A percentile compares a stretch with the other conserved stretches of the same genome.
These are phyloP conservation scores for Akebia trifoliata DNA, from an alignment of 164 flowering plant genomes.

Conservation along the genomic window DNA sequence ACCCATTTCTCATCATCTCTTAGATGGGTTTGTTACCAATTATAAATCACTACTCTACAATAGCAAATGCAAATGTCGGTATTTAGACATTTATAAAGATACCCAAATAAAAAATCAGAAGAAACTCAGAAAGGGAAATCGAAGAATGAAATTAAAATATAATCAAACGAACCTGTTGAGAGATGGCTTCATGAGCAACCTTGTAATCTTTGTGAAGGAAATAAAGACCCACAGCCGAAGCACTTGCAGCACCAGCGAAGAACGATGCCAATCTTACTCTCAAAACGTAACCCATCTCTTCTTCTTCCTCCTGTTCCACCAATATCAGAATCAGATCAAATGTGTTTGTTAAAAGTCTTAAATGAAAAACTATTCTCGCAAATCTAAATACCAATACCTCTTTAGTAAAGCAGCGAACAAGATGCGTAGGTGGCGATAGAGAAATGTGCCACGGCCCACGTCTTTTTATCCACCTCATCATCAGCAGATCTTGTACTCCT, in stretches of 20 bases:
- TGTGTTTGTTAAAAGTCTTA: conserved; percentile 3
- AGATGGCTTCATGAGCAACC: conserved; percentile 56
- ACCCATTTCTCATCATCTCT: background rate
- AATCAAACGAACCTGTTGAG: conserved; percentile 43
- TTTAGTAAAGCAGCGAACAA: too few species aligned
- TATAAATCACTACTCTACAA: background rate
- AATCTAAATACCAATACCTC: too few species aligned
- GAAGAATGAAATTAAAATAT: background rate
- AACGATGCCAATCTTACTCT: conserved; percentile 77
- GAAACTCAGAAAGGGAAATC: background rate
- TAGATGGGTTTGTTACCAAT: background rate
- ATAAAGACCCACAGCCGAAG: conserved; percentile 58
- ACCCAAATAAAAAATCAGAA: background rate
- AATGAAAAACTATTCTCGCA: background rate
- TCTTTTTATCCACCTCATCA: too few species aligned
- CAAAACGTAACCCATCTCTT: conserved; percentile 62
- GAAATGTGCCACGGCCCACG: too few species aligned
- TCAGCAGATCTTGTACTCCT: too few species aligned
- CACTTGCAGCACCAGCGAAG: conserved; percentile 74
- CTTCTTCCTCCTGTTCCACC: background rate
- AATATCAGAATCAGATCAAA: background rate
- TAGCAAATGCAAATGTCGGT: background rate
- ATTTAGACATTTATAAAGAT: background rate
- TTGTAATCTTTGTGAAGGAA: conserved; percentile 73
- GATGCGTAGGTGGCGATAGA: too few species aligned